These are phyloP conservation scores for Cymbopogon flexuosus DNA, from an alignment of 202 grass and related monocot species.

Conservation along the genomic window DNA sequence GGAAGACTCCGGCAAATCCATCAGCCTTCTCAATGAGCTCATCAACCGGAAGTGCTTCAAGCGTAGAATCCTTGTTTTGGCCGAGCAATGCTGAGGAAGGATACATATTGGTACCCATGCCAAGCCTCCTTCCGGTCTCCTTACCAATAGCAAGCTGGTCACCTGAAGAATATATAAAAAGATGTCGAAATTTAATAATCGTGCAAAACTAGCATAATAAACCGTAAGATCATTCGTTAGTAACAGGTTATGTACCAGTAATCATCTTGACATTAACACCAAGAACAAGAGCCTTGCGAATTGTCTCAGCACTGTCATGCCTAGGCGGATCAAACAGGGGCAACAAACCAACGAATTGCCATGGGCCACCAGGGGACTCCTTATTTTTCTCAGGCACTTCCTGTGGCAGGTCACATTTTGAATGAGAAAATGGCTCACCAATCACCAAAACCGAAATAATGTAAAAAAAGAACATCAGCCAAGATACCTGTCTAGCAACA, in stretches of 20 bases:
- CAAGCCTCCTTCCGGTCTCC: constrained; percentile 94
- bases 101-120: constrained; percentile 99
- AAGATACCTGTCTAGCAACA: constrained; percentile 78
- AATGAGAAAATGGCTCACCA: not conserved
- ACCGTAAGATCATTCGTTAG: not conserved
- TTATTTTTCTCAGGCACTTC: constrained; percentile 88
- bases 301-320: constrained; percentile 98
- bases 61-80: constrained; percentile 66
- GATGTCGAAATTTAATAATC: not conserved
- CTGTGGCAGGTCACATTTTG: constrained; percentile 32
- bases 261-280: constrained; percentile 99
- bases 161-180: constrained; percentile 39
- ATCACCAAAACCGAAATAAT: not conserved
- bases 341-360: constrained; percentile 91
- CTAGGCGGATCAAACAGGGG: constrained; percentile 96
- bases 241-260: constrained; percentile 47
- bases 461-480: not conserved
- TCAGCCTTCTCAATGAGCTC: constrained; percentile 98
- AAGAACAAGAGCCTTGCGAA: constrained; percentile 86
- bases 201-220: not conserved
- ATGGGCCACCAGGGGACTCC: constrained; percentile 68
- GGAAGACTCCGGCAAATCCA: constrained; percentile 98
- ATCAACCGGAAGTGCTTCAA: constrained; percentile 75
- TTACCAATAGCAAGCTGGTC: constrained; percentile 97
- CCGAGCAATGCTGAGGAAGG: constrained; percentile 94